A percentile compares a stretch with the other conserved stretches of the same genome.
These are phyloP conservation scores for Erodium texanum DNA, from an alignment of 441 rosid genomes.

Conservation along the genomic window DNA sequence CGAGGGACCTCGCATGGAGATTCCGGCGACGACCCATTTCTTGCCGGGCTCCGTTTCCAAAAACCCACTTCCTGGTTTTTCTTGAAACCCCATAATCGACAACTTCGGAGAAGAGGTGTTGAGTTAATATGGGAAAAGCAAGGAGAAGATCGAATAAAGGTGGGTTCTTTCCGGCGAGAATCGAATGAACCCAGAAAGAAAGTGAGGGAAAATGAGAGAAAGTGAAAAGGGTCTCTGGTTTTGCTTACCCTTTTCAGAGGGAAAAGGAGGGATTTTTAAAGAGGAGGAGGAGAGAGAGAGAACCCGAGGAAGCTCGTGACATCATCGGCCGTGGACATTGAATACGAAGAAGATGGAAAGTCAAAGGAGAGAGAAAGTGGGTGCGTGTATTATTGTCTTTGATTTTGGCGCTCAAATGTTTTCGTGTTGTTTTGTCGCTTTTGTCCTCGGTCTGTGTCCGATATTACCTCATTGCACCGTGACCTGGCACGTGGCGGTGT, in stretches of 20 bases:
- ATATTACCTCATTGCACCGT: too few relatives aligned
- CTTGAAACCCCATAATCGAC: slow-evolving; percentile 31
- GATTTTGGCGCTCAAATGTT: too few relatives aligned
- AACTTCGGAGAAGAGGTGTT: slow-evolving; percentile 3
- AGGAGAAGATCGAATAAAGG: slow-evolving; percentile 22
- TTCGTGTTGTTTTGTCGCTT: too few relatives aligned
- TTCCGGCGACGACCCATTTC: slow-evolving; percentile 63
- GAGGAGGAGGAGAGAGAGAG: slow-evolving; percentile 22
- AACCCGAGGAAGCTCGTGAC: slow-evolving; percentile 47
- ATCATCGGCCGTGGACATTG: slow-evolving; percentile 14
- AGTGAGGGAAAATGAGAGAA: slow-evolving; percentile 4
- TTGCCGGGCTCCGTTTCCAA: slow-evolving; percentile 37
- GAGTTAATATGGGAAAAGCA: slow-evolving; percentile 27
- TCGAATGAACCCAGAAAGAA: slow-evolving; percentile 39
- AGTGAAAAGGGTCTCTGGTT: neutral
- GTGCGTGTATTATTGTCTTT: neutral
- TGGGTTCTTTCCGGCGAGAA: slow-evolving; percentile 25
- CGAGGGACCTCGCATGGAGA: slow-evolving; percentile 40
- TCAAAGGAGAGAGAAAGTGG: slow-evolving; percentile 9
- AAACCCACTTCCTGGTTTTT: slow-evolving; percentile 44
- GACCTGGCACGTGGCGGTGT: too few relatives aligned
- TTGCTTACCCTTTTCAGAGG: neutral
- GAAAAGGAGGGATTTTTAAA: neutral
- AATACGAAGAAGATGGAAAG: neutral
- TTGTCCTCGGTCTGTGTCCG: too few relatives aligned